Conservation (phyloP, 1,284 basidiomycete genomes). For the Fomes fomentarius region DNA sequence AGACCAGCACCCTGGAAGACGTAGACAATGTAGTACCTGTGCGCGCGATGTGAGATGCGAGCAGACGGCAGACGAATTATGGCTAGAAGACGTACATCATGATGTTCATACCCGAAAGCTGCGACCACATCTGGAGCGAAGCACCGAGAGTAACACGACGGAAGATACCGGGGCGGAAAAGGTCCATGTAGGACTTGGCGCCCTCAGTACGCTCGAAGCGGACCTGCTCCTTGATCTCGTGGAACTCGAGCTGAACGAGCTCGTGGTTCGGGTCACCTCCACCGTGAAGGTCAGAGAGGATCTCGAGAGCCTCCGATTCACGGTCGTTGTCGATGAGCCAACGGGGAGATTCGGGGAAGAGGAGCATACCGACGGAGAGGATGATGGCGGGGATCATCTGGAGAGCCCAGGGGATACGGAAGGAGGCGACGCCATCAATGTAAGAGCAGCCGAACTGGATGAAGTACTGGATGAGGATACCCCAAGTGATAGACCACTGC, state of each 20-base stretch:
- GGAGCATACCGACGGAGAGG: slow-evolving; percentile 67
- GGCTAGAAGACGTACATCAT: slow-evolving; percentile 61
- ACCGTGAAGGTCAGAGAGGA: slow-evolving; percentile 82
- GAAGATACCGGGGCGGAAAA: slow-evolving; percentile 52
- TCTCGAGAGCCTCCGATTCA: slow-evolving; percentile 72
- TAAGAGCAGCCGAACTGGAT: slow-evolving; percentile 77
- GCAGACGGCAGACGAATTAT: background rate
- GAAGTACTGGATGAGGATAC: slow-evolving; percentile 76
- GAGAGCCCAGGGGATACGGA: slow-evolving; percentile 80
- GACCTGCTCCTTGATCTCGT: slow-evolving; percentile 80
- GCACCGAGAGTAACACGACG: slow-evolving; percentile 47
- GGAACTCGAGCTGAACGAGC: slow-evolving; percentile 77
- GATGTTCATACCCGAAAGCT: slow-evolving; percentile 50
- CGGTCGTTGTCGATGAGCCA: slow-evolving; percentile 68
- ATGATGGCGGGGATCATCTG: slow-evolving; percentile 78
- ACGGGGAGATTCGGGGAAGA: slow-evolving; percentile 67
- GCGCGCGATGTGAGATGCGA: background rate
- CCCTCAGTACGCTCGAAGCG: slow-evolving; percentile 70
- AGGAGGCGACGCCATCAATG: slow-evolving; percentile 68
- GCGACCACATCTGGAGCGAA: slow-evolving; percentile 51
- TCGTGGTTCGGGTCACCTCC: slow-evolving; percentile 64
- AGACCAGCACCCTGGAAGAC: slow-evolving; percentile 80
- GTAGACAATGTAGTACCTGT: slow-evolving; percentile 75
- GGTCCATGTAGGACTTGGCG: slow-evolving; percentile 74
- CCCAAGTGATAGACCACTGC: slow-evolving; percentile 81